Evolutionary conservation across 495 filamentous ascomycete genomes (phyloP), one percentile per base, ranked within the genome.

Genomic region (Hypoxylon lienhwacheense): DNA sequence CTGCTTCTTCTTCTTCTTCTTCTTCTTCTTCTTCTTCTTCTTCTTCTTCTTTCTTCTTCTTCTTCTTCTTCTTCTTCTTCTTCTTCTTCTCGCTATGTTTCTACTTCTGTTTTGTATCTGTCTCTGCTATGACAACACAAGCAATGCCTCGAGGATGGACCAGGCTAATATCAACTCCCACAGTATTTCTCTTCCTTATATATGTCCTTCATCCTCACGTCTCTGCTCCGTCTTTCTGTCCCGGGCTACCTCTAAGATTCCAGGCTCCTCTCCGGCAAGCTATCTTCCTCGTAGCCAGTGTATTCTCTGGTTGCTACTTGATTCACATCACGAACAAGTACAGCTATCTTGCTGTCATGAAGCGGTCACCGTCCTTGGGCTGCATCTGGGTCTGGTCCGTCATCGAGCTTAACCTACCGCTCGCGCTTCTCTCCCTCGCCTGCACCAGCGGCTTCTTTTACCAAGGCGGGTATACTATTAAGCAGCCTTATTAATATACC

Each of bases 351-450:
- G 88, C 84, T 7, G 84, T 96, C 2, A 92, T 98, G 93, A 95
- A 95, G 74, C 84, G 81, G 47, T 88, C 90, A 0, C 93, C 93
- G 15, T 83, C 90, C 15, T 66, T 95, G n/a, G 95, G 90, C 1
- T 90, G 88, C 11, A 67, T 97, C 14, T 96, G 92, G 92, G 82
- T 98, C 10, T 98, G 92, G 93, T 85, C 85, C 12, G 84, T 96
- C 25, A 74, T 96, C 37, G 93, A 98, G 71, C 81, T 97, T 72
- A 73, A 86, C n/a, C 73, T 95, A 45, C 68, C 77, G 2, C 83
- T 78, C 41, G 87, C 89, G 1, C 65, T 84, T 5, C 66, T 78
- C 22, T 88, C 83, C 61, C 66, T 87, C 33, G 69, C 79, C 6
- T 70, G 76, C 7, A 73, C 89, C 31, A 80, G 75, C 2, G 70